A percentile compares a stretch with the other conserved stretches of the same genome.
phyloP scores from a whole-genome alignment of 176 grass and related monocot genomes.

The Paspalum vaginatum region DNA sequence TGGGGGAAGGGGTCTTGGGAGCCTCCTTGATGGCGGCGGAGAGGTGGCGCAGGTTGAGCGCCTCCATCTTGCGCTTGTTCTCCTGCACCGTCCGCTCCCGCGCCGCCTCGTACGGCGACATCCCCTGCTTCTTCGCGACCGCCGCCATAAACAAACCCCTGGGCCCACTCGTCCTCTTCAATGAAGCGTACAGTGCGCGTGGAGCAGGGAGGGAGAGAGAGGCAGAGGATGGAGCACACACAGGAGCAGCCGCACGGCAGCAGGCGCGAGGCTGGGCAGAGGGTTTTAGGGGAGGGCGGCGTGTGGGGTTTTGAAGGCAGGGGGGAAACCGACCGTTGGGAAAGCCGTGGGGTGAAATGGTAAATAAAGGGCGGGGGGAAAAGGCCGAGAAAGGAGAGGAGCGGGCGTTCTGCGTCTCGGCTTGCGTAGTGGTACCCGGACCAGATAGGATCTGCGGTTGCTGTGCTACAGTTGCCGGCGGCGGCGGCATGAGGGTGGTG shows the following conservation, averaged over 20 bases:
- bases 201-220: neutral
- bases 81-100: slow-evolving; percentile 78
- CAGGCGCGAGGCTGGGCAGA: neutral
- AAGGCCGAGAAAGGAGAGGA: neutral
- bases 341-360: neutral
- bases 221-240: neutral
- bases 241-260: neutral
- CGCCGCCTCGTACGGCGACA: slow-evolving; percentile 76
- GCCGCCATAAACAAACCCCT: slow-evolving; percentile 31
- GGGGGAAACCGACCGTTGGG: neutral
- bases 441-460: slow-evolving; percentile 20
- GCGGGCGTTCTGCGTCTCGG: too few relatives aligned
- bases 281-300: neutral
- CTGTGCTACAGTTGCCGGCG: neutral
- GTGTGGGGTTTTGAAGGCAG: neutral
- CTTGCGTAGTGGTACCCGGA: too few relatives aligned
- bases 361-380: neutral
- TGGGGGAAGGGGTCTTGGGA: slow-evolving; percentile 69
- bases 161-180: neutral
- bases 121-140: slow-evolving; percentile 38
- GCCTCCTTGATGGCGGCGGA: slow-evolving; percentile 53
- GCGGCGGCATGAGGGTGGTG: slow-evolving; percentile 62
- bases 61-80: slow-evolving; percentile 97
- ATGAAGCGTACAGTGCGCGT: neutral
- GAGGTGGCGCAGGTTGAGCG: slow-evolving; percentile 88